These are phyloP conservation scores for Solanum bulbocastanum DNA, from an alignment of 257 asterid genomes.

Conservation along the genomic window DNA sequence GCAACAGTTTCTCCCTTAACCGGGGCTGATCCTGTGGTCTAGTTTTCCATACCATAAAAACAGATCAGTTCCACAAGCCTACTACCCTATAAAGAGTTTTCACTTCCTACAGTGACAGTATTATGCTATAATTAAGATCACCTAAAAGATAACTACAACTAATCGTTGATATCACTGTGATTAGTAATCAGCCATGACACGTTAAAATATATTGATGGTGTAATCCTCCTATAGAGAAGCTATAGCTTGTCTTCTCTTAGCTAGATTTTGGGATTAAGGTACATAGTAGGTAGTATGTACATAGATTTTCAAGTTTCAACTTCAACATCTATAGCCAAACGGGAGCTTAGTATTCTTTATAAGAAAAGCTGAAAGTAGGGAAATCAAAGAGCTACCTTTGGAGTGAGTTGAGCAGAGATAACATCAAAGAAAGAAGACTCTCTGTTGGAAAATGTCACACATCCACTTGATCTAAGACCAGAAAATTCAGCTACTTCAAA, in stretches of 20 bases:
- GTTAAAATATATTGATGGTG: background rate
- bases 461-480: conserved; percentile 57
- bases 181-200: background rate
- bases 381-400: conserved; percentile 28
- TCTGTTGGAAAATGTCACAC: conserved; percentile 39
- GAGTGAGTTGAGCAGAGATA: conserved; percentile 60
- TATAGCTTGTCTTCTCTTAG: background rate
- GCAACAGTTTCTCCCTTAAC: conserved; percentile 71
- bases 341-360: background rate
- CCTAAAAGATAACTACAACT: background rate
- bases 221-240: background rate
- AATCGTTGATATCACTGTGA: background rate
- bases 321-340: background rate
- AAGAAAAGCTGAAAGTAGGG: background rate
- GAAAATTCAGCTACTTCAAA: conserved; percentile 57
- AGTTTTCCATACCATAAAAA: background rate
- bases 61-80: background rate
- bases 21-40: conserved; percentile 54
- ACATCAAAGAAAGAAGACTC: conserved; percentile 57
- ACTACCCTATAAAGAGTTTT: background rate
- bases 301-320: background rate
- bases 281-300: background rate
- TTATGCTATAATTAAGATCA: background rate
- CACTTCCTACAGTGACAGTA: background rate
- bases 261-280: background rate